Evolutionary conservation across 108 stramenopile species (phyloP).

Genomic region (Nannochloropsis oceanica): DNA sequence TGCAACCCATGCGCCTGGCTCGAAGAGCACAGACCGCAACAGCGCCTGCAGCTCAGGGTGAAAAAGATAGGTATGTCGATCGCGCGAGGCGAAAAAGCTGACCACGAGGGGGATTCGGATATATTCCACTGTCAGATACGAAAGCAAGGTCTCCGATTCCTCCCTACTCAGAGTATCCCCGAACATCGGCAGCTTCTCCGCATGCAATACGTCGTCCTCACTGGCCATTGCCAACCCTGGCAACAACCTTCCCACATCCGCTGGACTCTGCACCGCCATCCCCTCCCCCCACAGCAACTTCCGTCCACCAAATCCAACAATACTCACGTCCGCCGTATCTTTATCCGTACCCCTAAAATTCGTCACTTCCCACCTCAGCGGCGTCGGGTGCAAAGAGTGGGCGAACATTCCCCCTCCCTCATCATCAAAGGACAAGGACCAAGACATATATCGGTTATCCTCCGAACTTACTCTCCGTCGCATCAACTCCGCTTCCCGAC

Average conservation of each 20-base stretch:
- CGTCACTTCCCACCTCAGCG: background rate
- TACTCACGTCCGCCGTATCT: background rate
- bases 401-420: background rate
- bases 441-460: background rate
- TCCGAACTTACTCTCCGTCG: background rate
- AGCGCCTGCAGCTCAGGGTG: slow-evolving; percentile 75
- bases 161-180: slow-evolving; percentile 65
- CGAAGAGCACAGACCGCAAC: slow-evolving; percentile 82
- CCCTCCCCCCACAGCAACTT: background rate
- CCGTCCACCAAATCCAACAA: background rate
- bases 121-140: slow-evolving; percentile 85
- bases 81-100: slow-evolving; percentile 84
- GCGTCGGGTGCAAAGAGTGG: background rate
- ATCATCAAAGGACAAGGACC: background rate
- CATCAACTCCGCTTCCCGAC: slow-evolving; percentile 18
- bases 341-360: background rate
- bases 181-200: slow-evolving; percentile 72
- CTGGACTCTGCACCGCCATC: background rate
- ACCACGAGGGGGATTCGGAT: slow-evolving; percentile 85
- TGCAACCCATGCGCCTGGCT: slow-evolving; percentile 78
- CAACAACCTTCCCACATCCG: background rate
- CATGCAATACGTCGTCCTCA: slow-evolving; percentile 86
- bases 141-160: slow-evolving; percentile 78
- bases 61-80: slow-evolving; percentile 62
- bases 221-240: slow-evolving; percentile 39